phyloP scores from a whole-genome alignment of 129 eudicot species.

The Centaurea solstitialis region DNA sequence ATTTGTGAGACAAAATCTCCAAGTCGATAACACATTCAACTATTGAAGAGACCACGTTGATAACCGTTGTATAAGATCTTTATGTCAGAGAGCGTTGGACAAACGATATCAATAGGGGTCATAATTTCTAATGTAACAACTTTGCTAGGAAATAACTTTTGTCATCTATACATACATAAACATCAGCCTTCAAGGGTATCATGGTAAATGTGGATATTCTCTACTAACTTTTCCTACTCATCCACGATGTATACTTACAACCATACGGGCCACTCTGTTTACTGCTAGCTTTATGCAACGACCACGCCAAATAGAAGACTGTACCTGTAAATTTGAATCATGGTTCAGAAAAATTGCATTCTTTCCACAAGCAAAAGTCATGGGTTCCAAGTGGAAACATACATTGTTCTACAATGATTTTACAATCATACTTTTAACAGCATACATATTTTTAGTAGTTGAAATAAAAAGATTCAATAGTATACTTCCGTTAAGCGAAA shows the following conservation, averaged over 20 bases:
- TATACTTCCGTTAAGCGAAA: no score
- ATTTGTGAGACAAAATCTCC: not conserved
- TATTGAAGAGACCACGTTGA: no score
- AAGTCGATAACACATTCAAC: not conserved
- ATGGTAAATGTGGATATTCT: not conserved
- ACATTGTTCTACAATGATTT: not conserved
- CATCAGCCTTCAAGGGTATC: not conserved
- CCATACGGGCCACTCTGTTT: not conserved
- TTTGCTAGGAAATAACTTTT: not conserved
- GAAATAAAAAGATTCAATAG: not conserved
- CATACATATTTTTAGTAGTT: not conserved
- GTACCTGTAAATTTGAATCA: not conserved
- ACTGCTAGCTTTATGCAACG: slow-evolving; percentile 12
- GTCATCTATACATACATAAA: not conserved
- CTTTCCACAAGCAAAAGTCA: not conserved
- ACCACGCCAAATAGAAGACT: not conserved
- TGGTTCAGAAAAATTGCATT: not conserved
- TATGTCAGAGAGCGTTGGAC: not conserved
- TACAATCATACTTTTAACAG: not conserved
- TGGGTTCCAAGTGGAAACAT: not conserved
- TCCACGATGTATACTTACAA: not conserved
- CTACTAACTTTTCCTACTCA: not conserved
- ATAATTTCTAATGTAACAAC: not conserved
- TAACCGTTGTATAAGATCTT: not conserved
- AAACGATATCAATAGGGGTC: not conserved